Base-by-base conservation (phyloP, 805 yeast species). In the Sugiyamaella qingdaonensis region DNA sequence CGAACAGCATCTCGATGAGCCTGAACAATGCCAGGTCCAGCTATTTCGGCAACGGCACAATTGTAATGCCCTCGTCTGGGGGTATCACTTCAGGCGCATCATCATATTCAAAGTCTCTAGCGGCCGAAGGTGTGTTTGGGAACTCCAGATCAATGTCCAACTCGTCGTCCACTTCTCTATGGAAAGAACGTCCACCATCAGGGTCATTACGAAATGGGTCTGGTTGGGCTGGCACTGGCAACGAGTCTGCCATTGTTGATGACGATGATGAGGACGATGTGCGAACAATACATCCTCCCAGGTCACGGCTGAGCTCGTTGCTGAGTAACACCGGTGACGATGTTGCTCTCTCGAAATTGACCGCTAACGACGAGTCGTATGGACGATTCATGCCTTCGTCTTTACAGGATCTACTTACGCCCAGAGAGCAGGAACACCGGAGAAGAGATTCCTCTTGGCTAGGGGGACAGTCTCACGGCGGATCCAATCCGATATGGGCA, bases 381-480 rank as follows among this genome's bases (percentile, higher is more conserved):
- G 43, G 43, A 39, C 43, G 19, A 64, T 86, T 81, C 60, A 86
- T 90, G 2, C 97, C 97, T 1, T 82, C 85, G 4, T 80, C 91
- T 29, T 70, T 90, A 36, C 79, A 84, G n/a, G 96, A 88, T 58
- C 72, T 89, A 48, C 71, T 91, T 47, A 88, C 95, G 0, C 95
- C 95, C 0, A 86, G 81, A 59, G 96, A 90, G 64, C 51, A 37
- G 8, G 29, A 36, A 13, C 46, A 21, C 13, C 34, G 51, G 35
- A 33, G 10, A 16, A 11, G 34, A 8, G 42, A 32, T 14, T n/a
- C 49, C 4, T 34, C 50, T 10, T 33, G 33, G 18, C 53, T 13
- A 14, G 29, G 29, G 29, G 29, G 52, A 19, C 48, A 29, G 14
- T 24, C 36, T 53, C 58, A 39, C 13, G 43, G 43, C 4, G 16